Evolutionary conservation across 2,329 filamentous ascomycete genomes (phyloP), one percentile per base, ranked within the genome.

Genomic region (Karstenula rhodostoma): DNA sequence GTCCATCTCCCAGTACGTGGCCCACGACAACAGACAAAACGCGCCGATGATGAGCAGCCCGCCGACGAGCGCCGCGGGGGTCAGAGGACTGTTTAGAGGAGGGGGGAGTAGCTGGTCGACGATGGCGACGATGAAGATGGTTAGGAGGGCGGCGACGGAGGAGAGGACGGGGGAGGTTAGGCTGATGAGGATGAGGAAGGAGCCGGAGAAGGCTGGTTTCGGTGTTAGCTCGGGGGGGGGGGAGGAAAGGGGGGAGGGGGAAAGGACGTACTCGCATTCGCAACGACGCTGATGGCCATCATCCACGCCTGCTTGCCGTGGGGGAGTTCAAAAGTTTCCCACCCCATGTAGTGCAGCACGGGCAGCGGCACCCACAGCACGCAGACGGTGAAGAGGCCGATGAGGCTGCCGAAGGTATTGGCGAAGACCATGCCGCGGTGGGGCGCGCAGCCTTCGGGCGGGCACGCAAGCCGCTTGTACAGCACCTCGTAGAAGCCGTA

Each of bases 401-500:
- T 95, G 74, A 94, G 82, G 65, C 89, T 92, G 56, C 93, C 95
- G 72, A 98, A 95, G 0, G 91, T 90, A 76, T 96, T 98, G 71
- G 95, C 94, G 70, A 99, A 98, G 61, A 98, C 89, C 84, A 96
- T 95, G 69, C 93, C 94, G n/a, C 94, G 88, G n/a, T 86, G 88
- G 0, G 95, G 87, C 46, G 87, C 90, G 56, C 89, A 91, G 52
- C 93, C 94, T 67, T 97, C 94, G 0, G 95, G 95, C 12, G 95
- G 95, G 75, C 95, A 99, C 15, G 94, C 94, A 61, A 89, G 89
- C 61, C 90, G 89, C 83, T 99, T 99, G 82, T 99, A 99, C 42
- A 99, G 79, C 6, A 99, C 95, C 78, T 99, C 95, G 79, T 99
- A 99, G 50, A 99, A 89, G 0, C 95, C 95, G 77, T 99, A 99